Conservation (phyloP, 2,329 filamentous ascomycete species). For the Elsinoe batatas region DNA sequence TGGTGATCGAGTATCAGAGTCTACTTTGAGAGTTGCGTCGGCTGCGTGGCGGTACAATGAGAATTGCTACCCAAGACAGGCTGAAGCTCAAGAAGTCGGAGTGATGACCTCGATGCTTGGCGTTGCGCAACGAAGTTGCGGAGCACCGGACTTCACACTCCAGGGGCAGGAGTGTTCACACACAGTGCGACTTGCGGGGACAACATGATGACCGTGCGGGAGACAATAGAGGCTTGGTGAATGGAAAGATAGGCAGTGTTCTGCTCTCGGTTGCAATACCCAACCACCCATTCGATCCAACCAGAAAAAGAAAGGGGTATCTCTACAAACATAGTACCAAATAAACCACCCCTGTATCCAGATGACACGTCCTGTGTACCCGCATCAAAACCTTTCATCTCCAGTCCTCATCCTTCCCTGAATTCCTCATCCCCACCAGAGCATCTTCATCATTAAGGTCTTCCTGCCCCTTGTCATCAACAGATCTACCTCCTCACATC, state of each 20-base stretch:
- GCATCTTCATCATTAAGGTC: not conserved
- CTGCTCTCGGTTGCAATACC: not conserved
- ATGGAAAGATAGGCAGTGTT: not conserved
- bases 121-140: not conserved
- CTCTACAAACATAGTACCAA: not conserved
- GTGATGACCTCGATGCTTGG: slow-evolving; percentile 1
- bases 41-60: not conserved
- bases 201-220: no score
- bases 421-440: not conserved
- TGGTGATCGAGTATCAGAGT: not conserved
- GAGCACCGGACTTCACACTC: not conserved
- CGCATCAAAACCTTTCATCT: not conserved
- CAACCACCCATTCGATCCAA: not conserved
- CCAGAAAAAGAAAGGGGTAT: slow-evolving; percentile 2
- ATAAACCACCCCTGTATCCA: not conserved
- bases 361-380: not conserved
- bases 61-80: not conserved
- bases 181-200: no score
- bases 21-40: not conserved
- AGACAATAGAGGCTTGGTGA: no score
- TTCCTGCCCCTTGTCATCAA: not conserved
- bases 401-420: no score
- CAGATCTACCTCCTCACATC: not conserved
- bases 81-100: slow-evolving; percentile 3
- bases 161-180: no score